Conservation (phyloP, 2,329 filamentous ascomycete species). For the Drechslerella dactyloides region DNA sequence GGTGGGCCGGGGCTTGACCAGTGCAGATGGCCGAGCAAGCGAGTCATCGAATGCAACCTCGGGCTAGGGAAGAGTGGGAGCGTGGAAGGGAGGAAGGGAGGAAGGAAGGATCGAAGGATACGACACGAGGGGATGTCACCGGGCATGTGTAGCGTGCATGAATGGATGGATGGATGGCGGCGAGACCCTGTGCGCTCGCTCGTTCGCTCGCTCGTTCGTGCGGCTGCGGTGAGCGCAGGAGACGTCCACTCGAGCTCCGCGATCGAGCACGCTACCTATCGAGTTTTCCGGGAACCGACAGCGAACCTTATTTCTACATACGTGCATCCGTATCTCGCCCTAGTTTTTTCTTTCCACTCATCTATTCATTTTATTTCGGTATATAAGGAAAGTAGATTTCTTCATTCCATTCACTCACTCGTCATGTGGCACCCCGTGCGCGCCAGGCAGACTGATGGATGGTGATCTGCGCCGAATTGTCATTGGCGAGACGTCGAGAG, state of each 20-base stretch:
- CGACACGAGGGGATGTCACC: not conserved
- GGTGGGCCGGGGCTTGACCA: too few relatives aligned
- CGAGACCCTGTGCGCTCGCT: too few relatives aligned
- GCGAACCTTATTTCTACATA: not conserved
- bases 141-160: too few relatives aligned
- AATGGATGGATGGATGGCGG: too few relatives aligned
- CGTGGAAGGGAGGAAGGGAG: not conserved
- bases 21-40: too few relatives aligned
- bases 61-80: too few relatives aligned
- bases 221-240: not conserved
- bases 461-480: constrained; percentile 46
- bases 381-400: not conserved
- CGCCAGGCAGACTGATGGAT: constrained; percentile 14
- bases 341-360: too few relatives aligned
- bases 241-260: constrained; percentile 8
- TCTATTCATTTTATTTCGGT: not conserved
- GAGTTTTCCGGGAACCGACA: constrained; percentile 3
- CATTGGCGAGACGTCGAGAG: constrained; percentile 24
- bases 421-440: not conserved
- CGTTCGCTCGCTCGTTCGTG: not conserved
- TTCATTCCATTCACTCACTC: not conserved
- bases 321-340: too few relatives aligned
- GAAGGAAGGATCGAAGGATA: not conserved
- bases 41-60: too few relatives aligned
- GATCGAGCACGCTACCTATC: not conserved